Conservation (phyloP, 441 rosid genomes). For the Croton laevigatus region DNA sequence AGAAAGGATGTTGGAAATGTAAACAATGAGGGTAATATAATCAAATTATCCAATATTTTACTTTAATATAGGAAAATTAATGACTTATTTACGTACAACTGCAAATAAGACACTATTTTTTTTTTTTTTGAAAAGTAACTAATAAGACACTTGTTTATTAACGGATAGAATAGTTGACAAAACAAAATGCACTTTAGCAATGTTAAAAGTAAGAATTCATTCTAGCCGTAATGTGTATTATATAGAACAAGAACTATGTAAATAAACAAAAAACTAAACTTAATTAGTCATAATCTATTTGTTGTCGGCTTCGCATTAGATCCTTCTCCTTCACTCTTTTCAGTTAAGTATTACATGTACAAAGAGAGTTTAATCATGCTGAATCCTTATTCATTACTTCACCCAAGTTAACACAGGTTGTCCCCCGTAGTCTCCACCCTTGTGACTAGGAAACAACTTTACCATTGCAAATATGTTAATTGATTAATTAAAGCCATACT, state of each 20-base stretch:
- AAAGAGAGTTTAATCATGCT: background rate
- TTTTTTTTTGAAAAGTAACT: too few relatives aligned
- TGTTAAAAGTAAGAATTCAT: background rate
- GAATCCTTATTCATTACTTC: conserved; percentile 2
- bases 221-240: background rate
- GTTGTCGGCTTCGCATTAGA: background rate
- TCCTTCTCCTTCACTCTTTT: background rate
- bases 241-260: background rate
- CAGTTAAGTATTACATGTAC: background rate
- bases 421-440: background rate
- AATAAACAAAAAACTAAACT: background rate
- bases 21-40: too few relatives aligned
- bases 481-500: background rate
- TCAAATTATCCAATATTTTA: too few relatives aligned
- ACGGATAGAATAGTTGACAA: background rate
- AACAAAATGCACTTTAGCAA: background rate
- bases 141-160: too few relatives aligned
- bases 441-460: background rate
- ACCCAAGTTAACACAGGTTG: background rate
- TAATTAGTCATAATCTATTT: background rate
- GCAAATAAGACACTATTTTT: too few relatives aligned
- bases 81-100: too few relatives aligned
- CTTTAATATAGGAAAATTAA: too few relatives aligned
- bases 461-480: background rate
- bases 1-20: too few relatives aligned